Conservation (phyloP, 176 grass and related monocot genomes). For the Lolium multiflorum region DNA sequence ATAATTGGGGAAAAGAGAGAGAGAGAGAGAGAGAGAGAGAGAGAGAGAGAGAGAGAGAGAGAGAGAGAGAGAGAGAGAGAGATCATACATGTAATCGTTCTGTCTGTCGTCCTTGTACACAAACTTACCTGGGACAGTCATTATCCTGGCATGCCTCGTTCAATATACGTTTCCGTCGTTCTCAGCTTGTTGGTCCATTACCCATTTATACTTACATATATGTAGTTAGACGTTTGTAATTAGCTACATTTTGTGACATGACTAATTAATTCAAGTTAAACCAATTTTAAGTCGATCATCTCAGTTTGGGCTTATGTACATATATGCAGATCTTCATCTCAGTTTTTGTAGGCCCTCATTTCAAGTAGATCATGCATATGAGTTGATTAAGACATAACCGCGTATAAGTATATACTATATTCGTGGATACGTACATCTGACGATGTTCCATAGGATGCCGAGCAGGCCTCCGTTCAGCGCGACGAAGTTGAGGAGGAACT, state of each 20-base stretch:
- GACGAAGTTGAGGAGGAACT: constrained; percentile 68
- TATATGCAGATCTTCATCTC: background rate
- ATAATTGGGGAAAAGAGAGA: background rate
- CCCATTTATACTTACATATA: background rate
- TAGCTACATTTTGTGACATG: background rate
- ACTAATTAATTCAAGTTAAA: background rate
- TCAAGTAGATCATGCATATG: background rate
- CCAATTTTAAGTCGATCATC: background rate
- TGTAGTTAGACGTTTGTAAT: background rate
- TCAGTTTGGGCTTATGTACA: no score
- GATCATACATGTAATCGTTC: background rate
- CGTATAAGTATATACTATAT: background rate
- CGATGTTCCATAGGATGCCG: constrained; percentile 46
- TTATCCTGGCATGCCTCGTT: background rate
- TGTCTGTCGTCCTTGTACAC: background rate
- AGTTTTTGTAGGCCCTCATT: background rate
- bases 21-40: background rate
- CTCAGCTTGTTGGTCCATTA: background rate
- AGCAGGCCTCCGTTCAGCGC: constrained; percentile 64
- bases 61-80: no score
- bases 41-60: background rate
- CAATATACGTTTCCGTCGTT: background rate
- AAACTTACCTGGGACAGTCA: background rate
- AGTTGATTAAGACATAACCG: background rate
- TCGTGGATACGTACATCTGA: constrained; percentile 28